These are phyloP conservation scores for Euphorbia corollata DNA, from an alignment of 441 rosid species.

Conservation along the genomic window DNA sequence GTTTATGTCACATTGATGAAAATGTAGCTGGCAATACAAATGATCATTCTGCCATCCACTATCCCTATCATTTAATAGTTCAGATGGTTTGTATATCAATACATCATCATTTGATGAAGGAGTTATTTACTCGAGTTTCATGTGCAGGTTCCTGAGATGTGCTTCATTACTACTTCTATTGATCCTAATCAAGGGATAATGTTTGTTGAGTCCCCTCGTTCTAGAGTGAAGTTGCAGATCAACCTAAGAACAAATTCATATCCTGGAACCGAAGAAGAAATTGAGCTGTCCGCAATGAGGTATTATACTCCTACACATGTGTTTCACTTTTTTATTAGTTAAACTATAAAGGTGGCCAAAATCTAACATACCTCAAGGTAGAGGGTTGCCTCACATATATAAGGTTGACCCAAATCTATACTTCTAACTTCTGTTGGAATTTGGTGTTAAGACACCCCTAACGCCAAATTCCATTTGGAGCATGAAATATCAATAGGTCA, in stretches of 20 bases:
- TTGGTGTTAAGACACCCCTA: too few species aligned
- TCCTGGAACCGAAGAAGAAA: slow-evolving; percentile 37
- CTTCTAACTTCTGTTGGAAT: too few species aligned
- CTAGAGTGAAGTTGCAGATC: slow-evolving; percentile 56
- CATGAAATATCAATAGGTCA: too few species aligned
- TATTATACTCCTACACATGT: slow-evolving; percentile 17
- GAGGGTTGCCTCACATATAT: too few species aligned
- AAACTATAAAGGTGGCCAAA: background rate
- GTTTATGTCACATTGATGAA: background rate
- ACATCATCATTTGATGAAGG: slow-evolving; percentile 7
- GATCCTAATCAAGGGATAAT: slow-evolving; percentile 52
- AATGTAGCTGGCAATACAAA: background rate
- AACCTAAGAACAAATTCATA: slow-evolving; percentile 37
- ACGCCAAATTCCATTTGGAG: too few species aligned
- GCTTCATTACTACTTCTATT: slow-evolving; percentile 56
- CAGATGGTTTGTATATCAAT: background rate
- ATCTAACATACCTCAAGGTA: too few species aligned
- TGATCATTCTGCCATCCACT: background rate
- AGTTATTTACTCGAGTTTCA: slow-evolving; percentile 13
- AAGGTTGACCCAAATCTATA: too few species aligned
- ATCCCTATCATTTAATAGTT: background rate
- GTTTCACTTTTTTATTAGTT: background rate
- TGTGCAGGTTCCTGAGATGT: slow-evolving; percentile 81
- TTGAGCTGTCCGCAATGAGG: slow-evolving; percentile 45
- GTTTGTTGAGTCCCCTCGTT: slow-evolving; percentile 53